phyloP scores from a whole-genome alignment of 2,329 filamentous ascomycete genomes.

The Penicillium sp. region DNA sequence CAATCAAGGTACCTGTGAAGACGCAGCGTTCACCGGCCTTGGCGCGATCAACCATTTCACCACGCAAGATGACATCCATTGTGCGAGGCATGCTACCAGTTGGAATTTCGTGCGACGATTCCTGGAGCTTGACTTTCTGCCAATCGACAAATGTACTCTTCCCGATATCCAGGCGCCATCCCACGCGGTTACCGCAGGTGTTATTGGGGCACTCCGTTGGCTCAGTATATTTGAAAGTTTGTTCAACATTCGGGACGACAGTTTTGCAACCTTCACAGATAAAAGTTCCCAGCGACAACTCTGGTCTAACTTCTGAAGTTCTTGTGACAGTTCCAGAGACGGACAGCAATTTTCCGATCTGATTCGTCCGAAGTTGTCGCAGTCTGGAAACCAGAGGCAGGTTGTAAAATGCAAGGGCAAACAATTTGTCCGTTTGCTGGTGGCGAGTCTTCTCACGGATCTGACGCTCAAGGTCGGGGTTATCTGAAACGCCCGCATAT shows the following conservation, averaged over 20 bases:
- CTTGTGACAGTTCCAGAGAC: slow-evolving; percentile 96
- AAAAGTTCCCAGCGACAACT: slow-evolving; percentile 89
- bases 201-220: slow-evolving; percentile 91
- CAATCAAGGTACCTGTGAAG: slow-evolving; percentile 93
- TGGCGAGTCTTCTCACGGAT: slow-evolving; percentile 73
- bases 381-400: slow-evolving; percentile 82
- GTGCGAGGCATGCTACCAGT: slow-evolving; percentile 98
- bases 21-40: slow-evolving; percentile 98
- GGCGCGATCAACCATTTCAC: slow-evolving; percentile 94
- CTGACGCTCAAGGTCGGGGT: slow-evolving; percentile 52
- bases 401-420: slow-evolving; percentile 91
- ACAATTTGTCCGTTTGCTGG: slow-evolving; percentile 95
- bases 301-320: slow-evolving; percentile 94
- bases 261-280: slow-evolving; percentile 84
- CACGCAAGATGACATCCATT: slow-evolving; percentile 93
- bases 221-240: slow-evolving; percentile 96
- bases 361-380: slow-evolving; percentile 78
- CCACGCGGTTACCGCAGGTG: slow-evolving; percentile 81
- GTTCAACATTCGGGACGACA: slow-evolving; percentile 86
- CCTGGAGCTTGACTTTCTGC: slow-evolving; percentile 97
- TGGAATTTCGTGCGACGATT: slow-evolving; percentile 97
- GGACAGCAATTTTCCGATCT: slow-evolving; percentile 89
- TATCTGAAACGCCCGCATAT: slow-evolving; percentile 63
- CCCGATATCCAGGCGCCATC: slow-evolving; percentile 95
- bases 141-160: slow-evolving; percentile 98